Evolutionary conservation across 73 alveolate genomes (phyloP), one percentile per base, ranked within the genome.

Genomic region (Loxodes magnus): DNA sequence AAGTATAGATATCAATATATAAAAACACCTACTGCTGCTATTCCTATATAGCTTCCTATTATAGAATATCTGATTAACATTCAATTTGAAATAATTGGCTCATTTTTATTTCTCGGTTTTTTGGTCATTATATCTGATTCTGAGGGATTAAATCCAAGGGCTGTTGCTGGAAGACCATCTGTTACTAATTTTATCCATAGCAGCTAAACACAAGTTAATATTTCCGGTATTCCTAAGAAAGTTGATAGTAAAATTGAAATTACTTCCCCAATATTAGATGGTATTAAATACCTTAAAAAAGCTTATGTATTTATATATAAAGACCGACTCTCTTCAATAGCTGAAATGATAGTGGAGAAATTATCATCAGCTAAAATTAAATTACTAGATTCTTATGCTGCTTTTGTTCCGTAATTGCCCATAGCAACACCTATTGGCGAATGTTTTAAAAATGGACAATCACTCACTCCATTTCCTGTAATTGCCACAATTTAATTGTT

Each of bases 391-490:
- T 87, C 98, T 69, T 93, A 93, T 9, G 99, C 99, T 26, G 87
- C 98, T 77, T 96, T 99, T 10, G 99, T 96, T 35, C 99, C 99
- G 27, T 97, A 78, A 43, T 91, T 88, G 36, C 97, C 98, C 99
- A 96, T 93, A 34, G 99, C 98, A 62, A 95, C 79, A 37, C 99
- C 99, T 55, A 96, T 96, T 68, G 82, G 82, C 23, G 99, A 96
- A 74, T 90, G 83, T 72, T 92, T 88, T 15, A 96, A 68, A 14
- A 99, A 99, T 2, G 99, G 99, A 15, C 99, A 99, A 79, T 95
- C 99, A 56, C 93, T 95, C 34, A 95, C 98, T 20, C 99, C 99
- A 75, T 95, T 99, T 14, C 99, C 99, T 36, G 98, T 90, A 90
- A 96, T 96, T 10, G 98, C 99, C 4, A 84, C 96, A 41, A 67